Percentiles rank a stretch among this genome's conserved stretches.
Conservation (phyloP, 1,284 basidiomycete species). For the Retiboletus flavoniger region DNA sequence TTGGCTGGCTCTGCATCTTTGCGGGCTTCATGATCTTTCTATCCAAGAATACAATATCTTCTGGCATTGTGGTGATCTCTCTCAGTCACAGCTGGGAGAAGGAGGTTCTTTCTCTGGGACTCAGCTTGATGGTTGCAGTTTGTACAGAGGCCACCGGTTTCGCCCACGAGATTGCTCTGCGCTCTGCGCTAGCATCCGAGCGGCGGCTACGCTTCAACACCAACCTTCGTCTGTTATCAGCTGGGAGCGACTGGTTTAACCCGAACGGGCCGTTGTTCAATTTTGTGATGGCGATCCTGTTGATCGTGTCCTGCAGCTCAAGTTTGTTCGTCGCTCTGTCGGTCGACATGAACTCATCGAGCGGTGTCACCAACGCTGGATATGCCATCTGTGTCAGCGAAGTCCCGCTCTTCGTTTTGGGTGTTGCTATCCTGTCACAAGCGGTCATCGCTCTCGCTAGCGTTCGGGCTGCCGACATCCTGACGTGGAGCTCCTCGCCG, state of each 20-base stretch:
- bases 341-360: conserved; percentile 20
- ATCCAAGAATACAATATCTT: conserved; percentile 19
- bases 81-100: conserved; percentile 19
- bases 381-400: conserved; percentile 22
- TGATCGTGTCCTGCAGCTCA: conserved; percentile 31
- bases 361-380: conserved; percentile 3
- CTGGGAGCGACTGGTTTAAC: conserved; percentile 14
- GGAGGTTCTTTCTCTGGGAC: conserved; percentile 22
- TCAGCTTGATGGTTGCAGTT: conserved; percentile 26
- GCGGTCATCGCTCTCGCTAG: conserved; percentile 24
- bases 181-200: conserved; percentile 30
- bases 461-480: conserved; percentile 19
- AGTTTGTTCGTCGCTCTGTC: conserved; percentile 25
- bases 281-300: conserved; percentile 27
- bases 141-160: conserved; percentile 35
- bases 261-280: conserved; percentile 28
- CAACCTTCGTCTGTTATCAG: conserved; percentile 33
- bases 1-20: conserved; percentile 24
- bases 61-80: conserved; percentile 24
- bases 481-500: conserved; percentile 36
- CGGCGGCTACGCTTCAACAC: conserved; percentile 32
- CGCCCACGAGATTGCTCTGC: conserved; percentile 28
- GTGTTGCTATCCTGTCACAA: conserved; percentile 24
- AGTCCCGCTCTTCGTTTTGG: conserved; percentile 33
- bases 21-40: conserved; percentile 24